Conservation (phyloP, 345 rosid species). For the Raphanus raphanistrum region DNA sequence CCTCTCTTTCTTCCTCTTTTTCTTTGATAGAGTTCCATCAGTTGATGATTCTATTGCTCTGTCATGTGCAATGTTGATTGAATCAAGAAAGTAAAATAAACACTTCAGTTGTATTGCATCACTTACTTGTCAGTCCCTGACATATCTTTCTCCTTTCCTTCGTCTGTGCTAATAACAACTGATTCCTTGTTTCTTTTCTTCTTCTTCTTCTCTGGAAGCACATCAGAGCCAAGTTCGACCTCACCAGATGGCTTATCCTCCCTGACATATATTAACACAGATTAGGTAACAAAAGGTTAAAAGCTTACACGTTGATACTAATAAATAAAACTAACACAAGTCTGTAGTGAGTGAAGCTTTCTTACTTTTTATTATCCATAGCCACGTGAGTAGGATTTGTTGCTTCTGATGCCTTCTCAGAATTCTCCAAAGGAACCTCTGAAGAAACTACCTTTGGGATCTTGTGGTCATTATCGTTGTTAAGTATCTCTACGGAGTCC, state of each 20-base stretch:
- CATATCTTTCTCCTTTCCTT: constrained; percentile 3
- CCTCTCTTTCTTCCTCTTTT: constrained; percentile 41
- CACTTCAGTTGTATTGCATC: not conserved
- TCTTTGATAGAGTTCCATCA: constrained; percentile 19
- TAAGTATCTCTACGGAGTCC: constrained; percentile 18
- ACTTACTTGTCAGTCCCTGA: constrained; percentile 30
- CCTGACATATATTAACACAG: constrained; percentile 14
- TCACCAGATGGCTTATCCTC: constrained; percentile 15
- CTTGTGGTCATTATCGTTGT: constrained; percentile 42
- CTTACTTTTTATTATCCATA: constrained; percentile 6
- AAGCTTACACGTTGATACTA: not conserved
- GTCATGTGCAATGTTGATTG: not conserved
- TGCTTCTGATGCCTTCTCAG: constrained; percentile 13
- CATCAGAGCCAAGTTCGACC: not conserved
- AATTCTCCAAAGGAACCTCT: constrained; percentile 25
- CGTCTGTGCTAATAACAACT: not conserved
- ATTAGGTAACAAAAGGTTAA: not conserved
- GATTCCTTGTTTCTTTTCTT: constrained; percentile 19
- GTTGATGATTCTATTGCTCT: constrained; percentile 13
- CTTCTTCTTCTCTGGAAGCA: constrained; percentile 15
- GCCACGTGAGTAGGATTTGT: not conserved
- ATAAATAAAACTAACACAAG: not conserved
- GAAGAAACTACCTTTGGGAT: constrained; percentile 32
- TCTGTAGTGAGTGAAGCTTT: not conserved
- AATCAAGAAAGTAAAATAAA: not conserved